Conservation (phyloP, 331 rosid species). For the Prunus yedoensis region DNA sequence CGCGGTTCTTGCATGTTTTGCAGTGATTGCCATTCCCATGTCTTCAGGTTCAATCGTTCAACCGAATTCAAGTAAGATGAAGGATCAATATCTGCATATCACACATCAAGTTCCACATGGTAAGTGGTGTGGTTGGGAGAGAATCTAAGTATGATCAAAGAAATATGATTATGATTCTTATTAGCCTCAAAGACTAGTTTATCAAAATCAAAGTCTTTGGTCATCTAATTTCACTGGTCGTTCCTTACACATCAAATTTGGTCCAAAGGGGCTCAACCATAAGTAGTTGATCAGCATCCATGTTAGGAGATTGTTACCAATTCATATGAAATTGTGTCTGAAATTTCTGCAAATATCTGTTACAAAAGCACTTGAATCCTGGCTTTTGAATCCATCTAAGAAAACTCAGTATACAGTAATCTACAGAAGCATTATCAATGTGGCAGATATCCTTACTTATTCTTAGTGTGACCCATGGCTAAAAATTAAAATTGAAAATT, state of each 20-base stretch:
- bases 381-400: background rate
- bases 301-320: background rate
- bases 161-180: background rate
- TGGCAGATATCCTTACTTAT: no score
- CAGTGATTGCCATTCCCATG: constrained; percentile 8
- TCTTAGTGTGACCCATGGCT: background rate
- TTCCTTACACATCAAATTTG: background rate
- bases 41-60: constrained; percentile 16
- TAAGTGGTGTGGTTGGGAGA: no score
- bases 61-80: constrained; percentile 5
- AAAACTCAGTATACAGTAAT: background rate
- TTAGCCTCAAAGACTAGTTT: background rate
- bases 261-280: background rate
- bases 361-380: background rate
- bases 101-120: background rate
- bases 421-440: no score
- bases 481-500: background rate
- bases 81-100: constrained; percentile 7
- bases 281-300: background rate
- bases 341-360: background rate
- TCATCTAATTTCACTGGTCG: background rate
- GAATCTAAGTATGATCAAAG: background rate
- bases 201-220: background rate
- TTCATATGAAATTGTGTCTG: background rate
- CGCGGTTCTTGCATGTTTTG: background rate